A percentile compares a stretch with the other conserved stretches of the same genome.
These are phyloP conservation scores for Camellia sinensis DNA, from an alignment of 148 eudicot genomes.

Conservation along the genomic window DNA sequence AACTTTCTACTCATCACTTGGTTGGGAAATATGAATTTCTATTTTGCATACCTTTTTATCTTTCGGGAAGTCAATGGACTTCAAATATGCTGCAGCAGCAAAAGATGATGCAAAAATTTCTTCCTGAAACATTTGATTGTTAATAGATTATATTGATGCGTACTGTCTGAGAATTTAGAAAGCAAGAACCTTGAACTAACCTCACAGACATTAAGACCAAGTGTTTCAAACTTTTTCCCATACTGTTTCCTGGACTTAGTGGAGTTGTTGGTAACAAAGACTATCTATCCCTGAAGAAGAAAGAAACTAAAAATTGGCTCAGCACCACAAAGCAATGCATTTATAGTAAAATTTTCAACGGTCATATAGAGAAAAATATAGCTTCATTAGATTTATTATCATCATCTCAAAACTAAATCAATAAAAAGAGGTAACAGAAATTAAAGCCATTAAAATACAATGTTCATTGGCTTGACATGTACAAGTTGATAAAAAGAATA, in stretches of 20 bases:
- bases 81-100: constrained; percentile 96
- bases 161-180: neutral
- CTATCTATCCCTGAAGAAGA: constrained; percentile 77
- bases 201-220: constrained; percentile 86
- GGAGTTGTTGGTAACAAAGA: constrained; percentile 98
- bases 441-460: neutral
- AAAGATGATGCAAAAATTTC: constrained; percentile 98
- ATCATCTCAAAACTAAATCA: neutral
- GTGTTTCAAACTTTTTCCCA: constrained; percentile 93
- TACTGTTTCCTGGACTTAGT: constrained; percentile 97
- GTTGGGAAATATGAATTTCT: neutral
- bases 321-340: constrained; percentile 6
- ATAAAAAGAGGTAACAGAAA: neutral
- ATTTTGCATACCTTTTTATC: constrained; percentile 71
- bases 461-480: neutral
- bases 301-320: constrained; percentile 7
- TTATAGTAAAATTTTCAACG: neutral
- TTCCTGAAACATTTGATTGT: constrained; percentile 55
- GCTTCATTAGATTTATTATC: neutral
- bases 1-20: neutral
- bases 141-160: constrained; percentile 14
- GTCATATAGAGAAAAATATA: neutral
- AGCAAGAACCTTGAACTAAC: constrained; percentile 35
- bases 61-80: constrained; percentile 82
- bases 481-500: constrained; percentile 5